Evolutionary conservation across 257 asterid species (phyloP).

Genomic region (Gentiana macrophylla): DNA sequence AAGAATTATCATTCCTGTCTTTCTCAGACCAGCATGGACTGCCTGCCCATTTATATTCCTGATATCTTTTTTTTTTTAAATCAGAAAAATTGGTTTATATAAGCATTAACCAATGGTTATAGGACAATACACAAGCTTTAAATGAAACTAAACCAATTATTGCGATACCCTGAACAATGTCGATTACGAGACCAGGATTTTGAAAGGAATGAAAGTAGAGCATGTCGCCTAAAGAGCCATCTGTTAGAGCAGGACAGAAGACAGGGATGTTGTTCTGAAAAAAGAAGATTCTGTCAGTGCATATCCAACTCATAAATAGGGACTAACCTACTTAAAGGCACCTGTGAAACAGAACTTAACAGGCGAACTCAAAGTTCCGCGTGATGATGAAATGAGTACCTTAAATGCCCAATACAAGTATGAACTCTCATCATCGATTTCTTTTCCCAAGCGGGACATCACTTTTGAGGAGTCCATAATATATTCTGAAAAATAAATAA

Average conservation of each 20-base stretch:
- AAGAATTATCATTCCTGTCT: conserved; percentile 76
- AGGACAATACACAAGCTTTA: not conserved
- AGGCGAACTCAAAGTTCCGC: no score
- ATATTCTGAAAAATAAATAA: conserved; percentile 37
- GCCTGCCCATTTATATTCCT: conserved; percentile 82
- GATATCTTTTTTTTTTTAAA: conserved; percentile 59
- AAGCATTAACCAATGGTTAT: not conserved
- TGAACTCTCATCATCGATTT: conserved; percentile 68
- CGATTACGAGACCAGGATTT: conserved; percentile 70
- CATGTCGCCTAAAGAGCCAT: conserved; percentile 96
- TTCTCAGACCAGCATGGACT: conserved; percentile 70
- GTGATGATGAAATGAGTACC: conserved; percentile 24
- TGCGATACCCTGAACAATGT: conserved; percentile 70
- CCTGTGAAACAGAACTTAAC: no score
- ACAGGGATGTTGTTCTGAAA: conserved; percentile 74
- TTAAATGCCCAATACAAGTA: conserved; percentile 90
- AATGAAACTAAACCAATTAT: not conserved
- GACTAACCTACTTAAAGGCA: no score
- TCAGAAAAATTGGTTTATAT: not conserved
- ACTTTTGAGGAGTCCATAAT: conserved; percentile 86
- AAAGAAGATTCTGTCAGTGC: not conserved
- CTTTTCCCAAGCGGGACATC: conserved; percentile 81
- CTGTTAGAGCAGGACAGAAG: conserved; percentile 89
- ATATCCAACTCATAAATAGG: no score
- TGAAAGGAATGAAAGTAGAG: conserved; percentile 73